Evolutionary conservation across 306 rosid genomes (phyloP).

Genomic region (Cicer pinnatifidum): DNA sequence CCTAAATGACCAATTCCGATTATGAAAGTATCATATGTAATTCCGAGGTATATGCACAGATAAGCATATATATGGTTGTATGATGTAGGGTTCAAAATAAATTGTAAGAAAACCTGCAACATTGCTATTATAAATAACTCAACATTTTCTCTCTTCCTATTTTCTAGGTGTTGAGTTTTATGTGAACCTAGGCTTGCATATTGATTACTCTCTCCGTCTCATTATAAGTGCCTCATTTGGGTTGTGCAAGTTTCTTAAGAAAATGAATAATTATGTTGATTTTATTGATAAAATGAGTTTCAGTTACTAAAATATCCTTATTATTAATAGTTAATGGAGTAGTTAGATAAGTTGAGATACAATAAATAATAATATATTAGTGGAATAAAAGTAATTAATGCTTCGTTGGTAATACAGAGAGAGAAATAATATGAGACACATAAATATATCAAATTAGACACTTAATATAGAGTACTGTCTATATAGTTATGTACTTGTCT

Average conservation of each 20-base stretch:
- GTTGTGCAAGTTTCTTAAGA: no score
- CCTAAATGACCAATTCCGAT: conserved; percentile 1
- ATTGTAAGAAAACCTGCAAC: conserved; percentile 4
- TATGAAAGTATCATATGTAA: conserved; percentile 21
- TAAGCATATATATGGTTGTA: neutral
- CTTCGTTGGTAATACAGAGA: no score
- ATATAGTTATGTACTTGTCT: neutral
- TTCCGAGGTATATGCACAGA: conserved; percentile 16
- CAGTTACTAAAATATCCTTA: no score
- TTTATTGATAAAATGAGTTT: no score
- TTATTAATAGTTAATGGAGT: no score
- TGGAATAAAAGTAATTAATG: no score
- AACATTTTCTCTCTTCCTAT: neutral
- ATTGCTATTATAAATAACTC: conserved; percentile 7
- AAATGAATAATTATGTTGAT: no score
- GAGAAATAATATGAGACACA: no score
- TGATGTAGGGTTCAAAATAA: conserved; percentile 1
- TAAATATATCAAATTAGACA: no score
- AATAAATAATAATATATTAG: no score
- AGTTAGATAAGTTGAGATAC: no score
- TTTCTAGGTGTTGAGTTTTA: neutral
- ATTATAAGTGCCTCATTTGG: no score
- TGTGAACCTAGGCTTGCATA: neutral
- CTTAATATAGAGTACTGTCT: neutral
- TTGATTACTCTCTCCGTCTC: neutral